A percentile compares a stretch with the other conserved stretches of the same genome.
Evolutionary conservation across 345 rosid species (phyloP).

Genomic region (Abelmoschus esculentus): DNA sequence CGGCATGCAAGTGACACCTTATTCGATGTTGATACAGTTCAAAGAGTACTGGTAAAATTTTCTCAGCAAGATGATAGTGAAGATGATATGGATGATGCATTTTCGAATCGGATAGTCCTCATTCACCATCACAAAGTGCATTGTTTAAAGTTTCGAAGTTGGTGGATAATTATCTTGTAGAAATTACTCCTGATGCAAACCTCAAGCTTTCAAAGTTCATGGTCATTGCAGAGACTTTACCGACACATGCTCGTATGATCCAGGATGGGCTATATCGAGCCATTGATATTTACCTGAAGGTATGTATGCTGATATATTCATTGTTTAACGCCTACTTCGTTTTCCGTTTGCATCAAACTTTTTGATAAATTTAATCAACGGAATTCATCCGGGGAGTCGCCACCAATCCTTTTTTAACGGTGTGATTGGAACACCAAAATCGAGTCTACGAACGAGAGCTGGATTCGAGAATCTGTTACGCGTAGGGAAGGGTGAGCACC

Average conservation of each 20-base stretch:
- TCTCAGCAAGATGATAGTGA: slow-evolving; percentile 92
- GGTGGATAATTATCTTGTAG: slow-evolving; percentile 87
- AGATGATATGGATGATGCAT: slow-evolving; percentile 70
- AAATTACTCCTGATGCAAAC: slow-evolving; percentile 90
- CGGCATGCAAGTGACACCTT: slow-evolving; percentile 79
- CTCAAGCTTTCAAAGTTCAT: slow-evolving; percentile 85
- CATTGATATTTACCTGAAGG: slow-evolving; percentile 84
- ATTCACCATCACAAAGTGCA: slow-evolving; percentile 74
- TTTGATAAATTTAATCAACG: no score
- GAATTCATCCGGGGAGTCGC: no score
- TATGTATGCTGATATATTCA: slow-evolving; percentile 19
- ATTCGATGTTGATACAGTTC: slow-evolving; percentile 89
- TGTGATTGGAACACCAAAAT: no score
- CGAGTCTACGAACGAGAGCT: no score
- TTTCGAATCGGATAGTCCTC: slow-evolving; percentile 72
- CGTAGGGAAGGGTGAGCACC: no score
- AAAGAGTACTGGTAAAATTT: slow-evolving; percentile 83
- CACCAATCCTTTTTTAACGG: no score
- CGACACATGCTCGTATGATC: slow-evolving; percentile 75
- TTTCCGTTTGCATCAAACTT: slow-evolving; percentile 9
- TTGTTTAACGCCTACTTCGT: not conserved
- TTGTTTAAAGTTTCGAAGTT: slow-evolving; percentile 77
- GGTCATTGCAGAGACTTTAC: slow-evolving; percentile 81
- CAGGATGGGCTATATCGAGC: slow-evolving; percentile 92
- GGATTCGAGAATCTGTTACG: no score